These are phyloP conservation scores for Gonapodya prolifera DNA, from an alignment of 192 early-diverging fungal genomes.

Conservation along the genomic window DNA sequence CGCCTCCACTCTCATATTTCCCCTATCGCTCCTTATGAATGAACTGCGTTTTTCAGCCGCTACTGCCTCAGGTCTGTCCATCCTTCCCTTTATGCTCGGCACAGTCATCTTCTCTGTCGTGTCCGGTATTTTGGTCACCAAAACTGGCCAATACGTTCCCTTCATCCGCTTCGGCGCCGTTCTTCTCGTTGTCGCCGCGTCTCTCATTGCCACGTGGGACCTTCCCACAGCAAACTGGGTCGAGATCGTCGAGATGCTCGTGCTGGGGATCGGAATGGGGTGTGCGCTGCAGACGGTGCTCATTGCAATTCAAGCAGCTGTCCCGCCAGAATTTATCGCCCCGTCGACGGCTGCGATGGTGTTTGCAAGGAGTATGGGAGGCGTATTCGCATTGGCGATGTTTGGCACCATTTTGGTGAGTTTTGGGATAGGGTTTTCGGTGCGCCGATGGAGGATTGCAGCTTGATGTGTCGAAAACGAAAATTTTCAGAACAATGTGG, in stretches of 20 bases:
- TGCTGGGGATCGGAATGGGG: constrained; percentile 42
- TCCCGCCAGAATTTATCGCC: constrained; percentile 33
- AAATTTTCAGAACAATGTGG: neutral
- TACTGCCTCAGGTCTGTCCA: constrained; percentile 42
- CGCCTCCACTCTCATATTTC: neutral
- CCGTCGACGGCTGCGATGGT: constrained; percentile 33
- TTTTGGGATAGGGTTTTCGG: constrained; percentile 29
- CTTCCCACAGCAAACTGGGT: constrained; percentile 27
- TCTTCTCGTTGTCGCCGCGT: constrained; percentile 33
- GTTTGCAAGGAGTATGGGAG: constrained; percentile 35
- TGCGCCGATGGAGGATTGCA: too few species aligned
- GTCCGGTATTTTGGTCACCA: constrained; percentile 36
- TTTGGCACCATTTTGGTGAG: constrained; percentile 20
- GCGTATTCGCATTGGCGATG: constrained; percentile 41
- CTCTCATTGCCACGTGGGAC: constrained; percentile 43
- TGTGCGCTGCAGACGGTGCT: constrained; percentile 36
- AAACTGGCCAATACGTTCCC: constrained; percentile 29
- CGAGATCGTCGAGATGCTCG: constrained; percentile 37
- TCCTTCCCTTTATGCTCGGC: constrained; percentile 45
- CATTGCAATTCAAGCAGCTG: constrained; percentile 25
- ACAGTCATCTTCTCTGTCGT: constrained; percentile 38
- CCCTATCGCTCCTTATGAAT: neutral
- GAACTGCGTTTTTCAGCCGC: constrained; percentile 10
- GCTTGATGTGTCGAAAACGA: too few species aligned
- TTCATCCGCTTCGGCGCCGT: constrained; percentile 40